Percentiles rank a stretch among this genome's conserved stretches.
Conservation (phyloP, 768 basidiomycete genomes). For the Mycena rebaudengoi region DNA sequence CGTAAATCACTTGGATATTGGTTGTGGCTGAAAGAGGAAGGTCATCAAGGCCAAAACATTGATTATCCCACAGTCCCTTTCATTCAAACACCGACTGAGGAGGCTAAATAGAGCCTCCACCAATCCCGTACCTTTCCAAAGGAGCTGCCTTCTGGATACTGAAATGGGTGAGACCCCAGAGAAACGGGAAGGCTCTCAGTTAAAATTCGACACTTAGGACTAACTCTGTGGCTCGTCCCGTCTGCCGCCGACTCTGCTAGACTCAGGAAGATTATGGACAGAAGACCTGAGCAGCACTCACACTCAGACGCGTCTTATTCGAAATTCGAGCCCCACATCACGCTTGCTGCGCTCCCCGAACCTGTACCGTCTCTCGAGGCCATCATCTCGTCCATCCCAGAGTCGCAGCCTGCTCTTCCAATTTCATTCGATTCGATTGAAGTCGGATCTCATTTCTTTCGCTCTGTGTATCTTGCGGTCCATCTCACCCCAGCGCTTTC, state of each 20-base stretch:
- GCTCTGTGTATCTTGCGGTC: conserved; percentile 71
- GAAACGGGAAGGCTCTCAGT: too few relatives aligned
- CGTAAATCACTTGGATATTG: too few relatives aligned
- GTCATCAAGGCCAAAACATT: too few relatives aligned
- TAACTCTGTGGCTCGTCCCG: conserved; percentile 79
- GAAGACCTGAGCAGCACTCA: conserved; percentile 37
- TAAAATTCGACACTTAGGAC: conserved; percentile 45
- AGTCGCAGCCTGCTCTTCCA: conserved; percentile 41
- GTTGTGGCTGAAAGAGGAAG: too few relatives aligned
- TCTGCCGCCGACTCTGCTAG: conserved; percentile 47
- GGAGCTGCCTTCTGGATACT: too few relatives aligned
- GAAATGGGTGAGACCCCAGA: conserved; percentile 6
- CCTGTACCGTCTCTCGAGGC: conserved; percentile 36
- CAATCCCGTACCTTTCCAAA: too few relatives aligned
- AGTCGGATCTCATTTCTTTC: conserved; percentile 71
- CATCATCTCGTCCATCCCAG: conserved; percentile 51
- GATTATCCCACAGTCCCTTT: too few relatives aligned
- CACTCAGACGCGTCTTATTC: conserved; percentile 59
- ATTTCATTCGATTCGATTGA: conserved; percentile 63
- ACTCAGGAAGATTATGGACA: conserved; percentile 57
- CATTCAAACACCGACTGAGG: too few relatives aligned
- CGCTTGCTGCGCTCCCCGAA: conserved; percentile 59
- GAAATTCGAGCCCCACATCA: conserved; percentile 73
- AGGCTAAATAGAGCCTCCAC: too few relatives aligned
- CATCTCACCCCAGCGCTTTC: conserved; percentile 53